Base-by-base conservation (phyloP, 2,329 filamentous ascomycete genomes). In the Pseudopithomyces chartarum region DNA sequence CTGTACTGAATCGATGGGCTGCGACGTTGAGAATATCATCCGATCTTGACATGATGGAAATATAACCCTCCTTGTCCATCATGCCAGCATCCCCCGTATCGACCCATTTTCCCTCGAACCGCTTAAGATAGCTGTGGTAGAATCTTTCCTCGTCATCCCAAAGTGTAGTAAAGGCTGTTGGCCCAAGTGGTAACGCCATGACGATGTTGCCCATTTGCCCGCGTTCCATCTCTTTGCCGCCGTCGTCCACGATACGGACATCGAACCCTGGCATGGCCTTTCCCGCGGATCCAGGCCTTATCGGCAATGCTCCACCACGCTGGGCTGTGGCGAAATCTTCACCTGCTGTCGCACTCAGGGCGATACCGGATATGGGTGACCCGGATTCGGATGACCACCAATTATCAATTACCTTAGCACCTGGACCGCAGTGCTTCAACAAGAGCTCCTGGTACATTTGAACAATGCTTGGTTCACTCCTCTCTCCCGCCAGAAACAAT, bases 11-110 rank as follows among this genome's bases (percentile, higher is more conserved):
- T 13, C 93, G 86, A 78, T 97, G 93, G 5, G 93, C 92, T 39
- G 92, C 93, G n/a, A 97, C 93, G 70, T 97, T 97, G 70, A 97
- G 92, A 57, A 97, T 89, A 74, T 97, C 93, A 78, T 97, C 93
- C 32, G 82, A 83, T 52, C 86, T 76, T 3, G 82, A 81, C 84
- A 88, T 87, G 64, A 89, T 81, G 64, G 86, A 83, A 32, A 87
- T 80, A 63, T 87, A 87, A 4, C 85, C 85, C 39, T 94, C 88
- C 13, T 83, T 74, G 70, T 97, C 93, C 55, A 97, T 87, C 81
- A 92, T 87, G 0, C 94, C 93, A 0, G 92, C 90, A 72, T 98
- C 93, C 2, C 93, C 94, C 0, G 93, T 97, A 71, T 98, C 93
- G 42, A 97, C 77, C 91, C 91, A 97, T 64, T 85, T 85, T 0